Percentiles rank a stretch among this genome's conserved stretches.
phyloP scores from a whole-genome alignment of 257 asterid species.

The Verbena officinalis region DNA sequence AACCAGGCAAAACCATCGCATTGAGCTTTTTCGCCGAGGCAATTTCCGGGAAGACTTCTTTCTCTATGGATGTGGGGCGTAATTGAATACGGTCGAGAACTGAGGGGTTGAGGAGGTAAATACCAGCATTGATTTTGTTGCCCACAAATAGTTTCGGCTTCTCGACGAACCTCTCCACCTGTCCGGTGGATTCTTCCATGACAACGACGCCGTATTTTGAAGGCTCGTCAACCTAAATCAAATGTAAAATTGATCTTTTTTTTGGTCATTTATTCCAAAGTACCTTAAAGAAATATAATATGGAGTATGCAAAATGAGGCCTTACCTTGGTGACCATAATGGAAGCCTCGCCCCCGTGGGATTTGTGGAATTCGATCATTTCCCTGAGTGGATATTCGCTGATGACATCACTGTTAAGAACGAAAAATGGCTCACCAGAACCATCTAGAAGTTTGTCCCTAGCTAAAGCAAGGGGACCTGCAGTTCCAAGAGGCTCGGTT shows the following conservation, averaged over 20 bases:
- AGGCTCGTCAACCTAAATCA: slow-evolving; percentile 80
- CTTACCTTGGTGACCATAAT: slow-evolving; percentile 81
- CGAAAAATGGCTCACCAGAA: slow-evolving; percentile 86
- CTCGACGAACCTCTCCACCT: slow-evolving; percentile 81
- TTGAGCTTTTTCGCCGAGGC: slow-evolving; percentile 65
- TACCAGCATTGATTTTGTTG: slow-evolving; percentile 92
- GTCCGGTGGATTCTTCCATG: slow-evolving; percentile 71
- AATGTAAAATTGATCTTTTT: not conserved
- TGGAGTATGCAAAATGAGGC: not conserved
- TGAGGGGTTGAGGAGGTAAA: slow-evolving; percentile 77
- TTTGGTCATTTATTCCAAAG: not conserved
- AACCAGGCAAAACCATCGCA: slow-evolving; percentile 87
- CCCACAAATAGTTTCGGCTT: slow-evolving; percentile 88
- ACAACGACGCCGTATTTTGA: slow-evolving; percentile 90
- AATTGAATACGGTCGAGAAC: slow-evolving; percentile 74
- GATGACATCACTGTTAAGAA: slow-evolving; percentile 93
- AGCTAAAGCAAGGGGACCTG: slow-evolving; percentile 95
- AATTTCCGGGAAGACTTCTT: slow-evolving; percentile 81
- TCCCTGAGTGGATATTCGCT: slow-evolving; percentile 79
- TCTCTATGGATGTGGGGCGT: slow-evolving; percentile 89
- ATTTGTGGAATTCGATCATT: slow-evolving; percentile 78
- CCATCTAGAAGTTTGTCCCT: slow-evolving; percentile 74
- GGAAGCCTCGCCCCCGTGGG: slow-evolving; percentile 89
- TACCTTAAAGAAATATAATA: not conserved
- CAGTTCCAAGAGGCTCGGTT: slow-evolving; percentile 93